Evolutionary conservation across 202 grass and related monocot genomes (phyloP).

Genomic region (Miscanthus sacchariflorus): DNA sequence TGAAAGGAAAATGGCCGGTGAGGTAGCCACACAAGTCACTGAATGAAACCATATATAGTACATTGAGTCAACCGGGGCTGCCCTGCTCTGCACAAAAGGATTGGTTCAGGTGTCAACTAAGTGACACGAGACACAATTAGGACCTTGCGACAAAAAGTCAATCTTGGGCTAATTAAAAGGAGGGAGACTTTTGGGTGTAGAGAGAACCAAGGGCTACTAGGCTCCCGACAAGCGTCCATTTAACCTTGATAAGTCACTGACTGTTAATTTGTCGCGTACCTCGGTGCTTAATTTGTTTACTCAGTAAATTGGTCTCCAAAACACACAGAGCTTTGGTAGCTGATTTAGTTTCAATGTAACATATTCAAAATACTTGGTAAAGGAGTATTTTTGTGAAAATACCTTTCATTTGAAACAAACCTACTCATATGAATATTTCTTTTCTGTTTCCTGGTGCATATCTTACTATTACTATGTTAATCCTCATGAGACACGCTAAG

Average conservation of each 20-base stretch:
- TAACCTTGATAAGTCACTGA: neutral
- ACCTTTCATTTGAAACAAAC: no score
- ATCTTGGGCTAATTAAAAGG: constrained; percentile 12
- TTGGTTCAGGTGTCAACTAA: constrained; percentile 45
- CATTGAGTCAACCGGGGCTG: neutral
- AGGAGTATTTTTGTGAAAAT: no score
- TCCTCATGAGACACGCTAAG: no score
- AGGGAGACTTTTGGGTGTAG: neutral
- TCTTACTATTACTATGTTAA: no score
- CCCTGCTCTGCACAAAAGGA: neutral
- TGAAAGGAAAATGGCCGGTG: neutral
- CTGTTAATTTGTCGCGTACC: neutral
- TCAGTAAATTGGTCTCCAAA: neutral
- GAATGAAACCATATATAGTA: neutral
- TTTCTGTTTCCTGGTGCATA: no score
- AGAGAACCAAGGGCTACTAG: neutral
- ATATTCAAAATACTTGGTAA: no score
- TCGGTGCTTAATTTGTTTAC: neutral
- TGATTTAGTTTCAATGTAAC: no score
- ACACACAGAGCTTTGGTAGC: neutral
- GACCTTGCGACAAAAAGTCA: neutral
- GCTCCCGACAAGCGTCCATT: constrained; percentile 13
- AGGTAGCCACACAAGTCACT: constrained; percentile 11
- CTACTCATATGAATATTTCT: no score
- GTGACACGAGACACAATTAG: constrained; percentile 25